Percentiles rank a stretch among this genome's conserved stretches.
These are phyloP conservation scores for Puccinia polysora DNA, from an alignment of 1,284 basidiomycete species.

Conservation along the genomic window DNA sequence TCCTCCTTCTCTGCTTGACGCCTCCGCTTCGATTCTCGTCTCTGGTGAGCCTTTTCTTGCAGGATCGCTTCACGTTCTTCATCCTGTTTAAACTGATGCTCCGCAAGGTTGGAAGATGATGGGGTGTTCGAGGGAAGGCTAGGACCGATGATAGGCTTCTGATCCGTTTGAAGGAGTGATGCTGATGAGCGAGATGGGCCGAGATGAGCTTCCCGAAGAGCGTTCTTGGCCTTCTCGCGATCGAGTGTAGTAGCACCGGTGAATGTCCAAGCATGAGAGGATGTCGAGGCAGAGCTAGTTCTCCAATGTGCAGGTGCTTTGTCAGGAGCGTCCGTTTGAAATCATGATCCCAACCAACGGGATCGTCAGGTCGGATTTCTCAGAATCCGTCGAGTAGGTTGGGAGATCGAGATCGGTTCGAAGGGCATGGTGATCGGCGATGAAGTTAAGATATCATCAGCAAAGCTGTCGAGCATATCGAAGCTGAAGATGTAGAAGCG, in stretches of 20 bases:
- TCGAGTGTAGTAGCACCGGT: conserved; percentile 19
- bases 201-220: conserved; percentile 6
- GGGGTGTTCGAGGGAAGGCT: not conserved
- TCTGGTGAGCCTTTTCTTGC: not conserved
- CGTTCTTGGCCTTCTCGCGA: conserved; percentile 3
- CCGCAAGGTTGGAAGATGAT: not conserved
- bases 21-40: conserved; percentile 5
- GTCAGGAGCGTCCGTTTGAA: not conserved
- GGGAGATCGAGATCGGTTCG: not conserved
- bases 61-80: not conserved
- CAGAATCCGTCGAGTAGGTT: not conserved
- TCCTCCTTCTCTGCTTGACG: conserved; percentile 20
- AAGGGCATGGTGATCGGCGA: not conserved
- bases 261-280: conserved; percentile 30
- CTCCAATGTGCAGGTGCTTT: conserved; percentile 22
- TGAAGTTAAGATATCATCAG: not conserved
- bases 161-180: not conserved
- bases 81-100: not conserved
- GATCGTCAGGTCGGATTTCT: not conserved
- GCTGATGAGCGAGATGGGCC: not conserved
- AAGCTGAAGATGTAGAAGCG: not conserved
- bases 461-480: not conserved
- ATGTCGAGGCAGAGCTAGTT: conserved; percentile 4
- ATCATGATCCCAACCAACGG: not conserved
- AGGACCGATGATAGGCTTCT: conserved; percentile 11